Conservation (phyloP, 257 asterid genomes). For the Scutellaria galericulata region DNA sequence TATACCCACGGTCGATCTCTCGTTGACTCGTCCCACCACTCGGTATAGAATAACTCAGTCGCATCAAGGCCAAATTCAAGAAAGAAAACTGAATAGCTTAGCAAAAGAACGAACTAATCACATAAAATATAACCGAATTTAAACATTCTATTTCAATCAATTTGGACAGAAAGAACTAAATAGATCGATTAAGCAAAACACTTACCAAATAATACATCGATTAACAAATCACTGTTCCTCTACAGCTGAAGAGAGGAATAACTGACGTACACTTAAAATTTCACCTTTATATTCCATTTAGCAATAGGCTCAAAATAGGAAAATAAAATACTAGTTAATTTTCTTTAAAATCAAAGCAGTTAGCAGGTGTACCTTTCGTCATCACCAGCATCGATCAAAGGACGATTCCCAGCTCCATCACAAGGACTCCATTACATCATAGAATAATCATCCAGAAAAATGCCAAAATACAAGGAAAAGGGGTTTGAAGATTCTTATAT, state of each 20-base stretch:
- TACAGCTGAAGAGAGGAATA: not conserved
- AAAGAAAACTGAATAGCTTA: not conserved
- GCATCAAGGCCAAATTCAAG: not conserved
- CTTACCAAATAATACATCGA: no score
- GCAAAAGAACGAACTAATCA: slow-evolving; percentile 1
- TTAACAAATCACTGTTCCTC: not conserved
- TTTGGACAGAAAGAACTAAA: not conserved
- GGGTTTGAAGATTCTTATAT: not conserved
- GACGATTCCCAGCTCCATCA: not conserved
- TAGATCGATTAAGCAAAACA: not conserved
- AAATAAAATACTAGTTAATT: not conserved
- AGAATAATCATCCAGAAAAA: slow-evolving; percentile 1
- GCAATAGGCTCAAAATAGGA: not conserved
- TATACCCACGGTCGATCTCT: not conserved
- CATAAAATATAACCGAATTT: slow-evolving; percentile 34
- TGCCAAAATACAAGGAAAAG: not conserved
- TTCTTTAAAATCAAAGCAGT: slow-evolving; percentile 28
- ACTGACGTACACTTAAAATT: not conserved
- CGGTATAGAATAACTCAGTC: not conserved
- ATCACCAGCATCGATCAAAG: not conserved
- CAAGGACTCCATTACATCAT: not conserved
- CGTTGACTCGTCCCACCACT: not conserved
- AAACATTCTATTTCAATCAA: not conserved
- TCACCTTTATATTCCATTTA: slow-evolving; percentile 6
- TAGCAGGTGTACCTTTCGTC: slow-evolving; percentile 36